Evolutionary conservation across 2,329 filamentous ascomycete genomes (phyloP).

Genomic region (Stemphylium vesicarium): DNA sequence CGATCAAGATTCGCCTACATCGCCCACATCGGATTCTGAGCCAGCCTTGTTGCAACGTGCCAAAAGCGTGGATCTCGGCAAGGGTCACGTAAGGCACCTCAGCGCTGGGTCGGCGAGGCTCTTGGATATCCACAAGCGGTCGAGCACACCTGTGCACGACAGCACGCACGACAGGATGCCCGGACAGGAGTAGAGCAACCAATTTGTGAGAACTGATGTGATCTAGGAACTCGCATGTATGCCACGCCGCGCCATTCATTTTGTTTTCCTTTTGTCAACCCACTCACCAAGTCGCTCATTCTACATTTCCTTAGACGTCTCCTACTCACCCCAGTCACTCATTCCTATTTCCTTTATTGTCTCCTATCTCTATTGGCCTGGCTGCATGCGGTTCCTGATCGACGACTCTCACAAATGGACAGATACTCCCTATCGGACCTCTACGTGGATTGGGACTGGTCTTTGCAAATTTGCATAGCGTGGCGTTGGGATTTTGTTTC

Average conservation of each 20-base stretch:
- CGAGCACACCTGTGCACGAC: slow-evolving; percentile 39
- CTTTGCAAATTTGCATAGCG: slow-evolving; percentile 26
- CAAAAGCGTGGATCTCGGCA: slow-evolving; percentile 71
- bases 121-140: slow-evolving; percentile 63
- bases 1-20: slow-evolving; percentile 40
- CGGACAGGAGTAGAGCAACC: slow-evolving; percentile 29
- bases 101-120: slow-evolving; percentile 80
- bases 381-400: slow-evolving; percentile 25
- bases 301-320: slow-evolving; percentile 37
- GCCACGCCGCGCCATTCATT: slow-evolving; percentile 46
- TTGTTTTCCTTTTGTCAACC: slow-evolving; percentile 45
- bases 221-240: slow-evolving; percentile 29
- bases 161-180: slow-evolving; percentile 32
- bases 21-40: slow-evolving; percentile 40
- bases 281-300: slow-evolving; percentile 34
- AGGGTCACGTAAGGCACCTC: slow-evolving; percentile 71
- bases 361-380: slow-evolving; percentile 25
- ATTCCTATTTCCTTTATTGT: slow-evolving; percentile 13
- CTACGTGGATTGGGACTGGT: slow-evolving; percentile 5
- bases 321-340: slow-evolving; percentile 20
- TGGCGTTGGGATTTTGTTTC: slow-evolving; percentile 33
- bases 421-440: background rate
- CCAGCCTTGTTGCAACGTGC: slow-evolving; percentile 63
- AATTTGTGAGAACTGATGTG: slow-evolving; percentile 21
- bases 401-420: slow-evolving; percentile 1